These are phyloP conservation scores for Magnaporthiopsis poae DNA, from an alignment of 2,329 filamentous ascomycete genomes.

Conservation along the genomic window DNA sequence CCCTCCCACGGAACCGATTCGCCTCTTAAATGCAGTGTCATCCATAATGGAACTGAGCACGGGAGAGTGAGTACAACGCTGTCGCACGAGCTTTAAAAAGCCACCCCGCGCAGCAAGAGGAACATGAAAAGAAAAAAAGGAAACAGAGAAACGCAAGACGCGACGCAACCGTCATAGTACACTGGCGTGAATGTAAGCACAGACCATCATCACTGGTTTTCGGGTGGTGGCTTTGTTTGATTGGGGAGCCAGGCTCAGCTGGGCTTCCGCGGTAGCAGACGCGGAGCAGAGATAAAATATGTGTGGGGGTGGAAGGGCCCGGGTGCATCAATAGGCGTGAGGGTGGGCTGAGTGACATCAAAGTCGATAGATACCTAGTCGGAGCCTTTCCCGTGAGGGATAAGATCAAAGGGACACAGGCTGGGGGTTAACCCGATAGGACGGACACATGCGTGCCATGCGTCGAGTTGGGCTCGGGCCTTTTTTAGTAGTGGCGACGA, in stretches of 20 bases:
- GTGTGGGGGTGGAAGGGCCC: background rate
- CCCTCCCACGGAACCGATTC: background rate
- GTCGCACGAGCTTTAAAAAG: background rate
- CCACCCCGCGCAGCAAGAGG: background rate
- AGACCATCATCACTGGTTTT: background rate
- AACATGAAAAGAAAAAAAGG: background rate
- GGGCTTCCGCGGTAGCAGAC: background rate
- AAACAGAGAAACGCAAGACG: background rate
- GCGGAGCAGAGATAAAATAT: background rate
- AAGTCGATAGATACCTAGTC: background rate
- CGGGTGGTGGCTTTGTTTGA: background rate
- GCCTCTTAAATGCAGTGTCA: background rate
- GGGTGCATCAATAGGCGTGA: background rate
- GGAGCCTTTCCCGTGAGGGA: background rate
- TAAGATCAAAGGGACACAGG: background rate
- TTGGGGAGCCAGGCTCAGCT: background rate
- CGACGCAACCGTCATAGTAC: background rate
- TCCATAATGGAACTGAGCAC: background rate
- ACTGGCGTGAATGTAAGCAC: background rate
- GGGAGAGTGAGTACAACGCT: background rate
- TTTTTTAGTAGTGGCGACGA: background rate
- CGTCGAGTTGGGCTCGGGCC: background rate
- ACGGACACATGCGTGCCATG: background rate
- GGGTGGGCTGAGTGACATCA: background rate
- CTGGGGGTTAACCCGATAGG: background rate